Base-by-base conservation (phyloP, 108 stramenopile genomes). In the Cyclotella kingstonii region DNA sequence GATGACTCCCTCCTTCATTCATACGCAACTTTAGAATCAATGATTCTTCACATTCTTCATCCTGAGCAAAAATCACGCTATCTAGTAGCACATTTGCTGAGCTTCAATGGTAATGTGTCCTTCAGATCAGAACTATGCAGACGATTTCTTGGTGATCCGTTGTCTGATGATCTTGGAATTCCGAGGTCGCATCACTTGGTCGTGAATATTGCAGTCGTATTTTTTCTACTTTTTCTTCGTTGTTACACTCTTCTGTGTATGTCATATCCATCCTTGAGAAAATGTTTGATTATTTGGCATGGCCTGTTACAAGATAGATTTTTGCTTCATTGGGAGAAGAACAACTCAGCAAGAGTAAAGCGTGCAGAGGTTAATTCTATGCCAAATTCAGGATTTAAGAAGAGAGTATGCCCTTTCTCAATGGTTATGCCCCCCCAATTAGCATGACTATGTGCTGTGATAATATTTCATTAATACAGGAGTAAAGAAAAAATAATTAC, bases 41-140 rank as follows among this genome's bases (percentile, higher is more conserved):
- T 76, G 49, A 54, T 76, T 21, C 56, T 76, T 10, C 75, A 76
- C 40, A 54, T 76, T 26, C 60, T 74, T 10, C 73, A 74, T 61
- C 91, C 91, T 0, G 77, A 87, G 35, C 54, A 73, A 43, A 67
- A 63, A 12, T 93, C 91, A 19, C 55, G 82, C n/a, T 40, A 77
- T 22, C 74, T 93, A 54, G 81, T 85, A 30, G 66, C 73, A 19
- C 87, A 92, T 67, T 56, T 92, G 10, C 63, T 92, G 10, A 59
- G 62, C 22, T 39, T 81, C 0, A 73, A 79, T 26, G 60, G 74
- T 21, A 54, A 23, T 28, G 53, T 58, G 14, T 5, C 14, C 1
- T 86, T 81, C 54, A 65, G 91, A 29, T 66, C 74, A 29, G 58
- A 78, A 33, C 60, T 81, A 14, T 92, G 87, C 64, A 74, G 91